Conservation (phyloP, 371 early-diverging fungal species). For the Syncephalastrum monosporum region DNA sequence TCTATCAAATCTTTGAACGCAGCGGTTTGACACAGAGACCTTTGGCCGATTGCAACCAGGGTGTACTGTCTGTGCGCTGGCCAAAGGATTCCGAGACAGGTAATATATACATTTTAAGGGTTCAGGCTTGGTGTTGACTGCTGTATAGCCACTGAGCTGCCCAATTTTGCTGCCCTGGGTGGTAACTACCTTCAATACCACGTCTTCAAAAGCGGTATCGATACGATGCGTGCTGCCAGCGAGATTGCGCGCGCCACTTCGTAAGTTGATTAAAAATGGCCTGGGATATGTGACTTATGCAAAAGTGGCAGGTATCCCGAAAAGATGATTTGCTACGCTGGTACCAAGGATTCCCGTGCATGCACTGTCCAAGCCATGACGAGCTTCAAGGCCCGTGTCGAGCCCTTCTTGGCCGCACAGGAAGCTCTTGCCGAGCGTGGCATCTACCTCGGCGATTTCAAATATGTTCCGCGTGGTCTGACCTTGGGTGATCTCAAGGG, state of each 20-base stretch:
- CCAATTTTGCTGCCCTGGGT: constrained; percentile 41
- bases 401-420: constrained; percentile 57
- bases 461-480: constrained; percentile 58
- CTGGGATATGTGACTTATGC: neutral
- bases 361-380: constrained; percentile 93
- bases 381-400: constrained; percentile 61
- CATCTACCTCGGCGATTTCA: constrained; percentile 77
- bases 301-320: constrained; percentile 32
- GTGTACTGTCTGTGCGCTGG: constrained; percentile 32
- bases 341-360: constrained; percentile 98
- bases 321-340: constrained; percentile 84
- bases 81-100: constrained; percentile 18
- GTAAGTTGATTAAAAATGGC: neutral
- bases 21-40: neutral
- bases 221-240: constrained; percentile 83
- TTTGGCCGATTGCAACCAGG: constrained; percentile 19
- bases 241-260: constrained; percentile 40
- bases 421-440: constrained; percentile 48
- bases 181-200: constrained; percentile 82
- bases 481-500: constrained; percentile 85
- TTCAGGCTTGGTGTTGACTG: neutral
- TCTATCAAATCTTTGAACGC: constrained; percentile 29
- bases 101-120: neutral
- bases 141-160: too few species aligned
- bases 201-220: constrained; percentile 87